Evolutionary conservation across 2,329 filamentous ascomycete species (phyloP).

Genomic region (Parastagonospora avenae): DNA sequence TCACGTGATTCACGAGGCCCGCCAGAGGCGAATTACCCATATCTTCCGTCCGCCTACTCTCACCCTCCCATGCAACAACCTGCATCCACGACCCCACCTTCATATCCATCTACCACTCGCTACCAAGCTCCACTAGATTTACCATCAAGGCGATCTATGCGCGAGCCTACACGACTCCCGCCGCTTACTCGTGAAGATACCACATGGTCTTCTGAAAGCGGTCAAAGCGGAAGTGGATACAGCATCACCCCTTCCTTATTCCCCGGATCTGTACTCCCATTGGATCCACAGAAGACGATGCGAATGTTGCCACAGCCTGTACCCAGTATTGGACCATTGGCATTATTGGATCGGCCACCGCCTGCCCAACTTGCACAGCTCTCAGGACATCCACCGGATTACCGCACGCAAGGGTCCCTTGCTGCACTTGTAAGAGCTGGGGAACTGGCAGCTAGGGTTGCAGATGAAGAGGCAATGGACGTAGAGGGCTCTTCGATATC

Average conservation of each 20-base stretch:
- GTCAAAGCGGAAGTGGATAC: conserved; percentile 29
- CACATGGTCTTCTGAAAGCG: conserved; percentile 47
- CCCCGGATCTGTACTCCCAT: conserved; percentile 20
- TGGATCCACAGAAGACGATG: conserved; percentile 41
- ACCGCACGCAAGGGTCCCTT: conserved; percentile 40
- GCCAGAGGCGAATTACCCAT: conserved; percentile 24
- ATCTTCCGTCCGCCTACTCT: conserved; percentile 22
- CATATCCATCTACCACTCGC: conserved; percentile 20
- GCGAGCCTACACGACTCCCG: conserved; percentile 38
- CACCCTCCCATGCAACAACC: conserved; percentile 15
- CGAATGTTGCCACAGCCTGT: conserved; percentile 47
- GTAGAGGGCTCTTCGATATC: conserved; percentile 29
- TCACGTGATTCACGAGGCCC: conserved; percentile 26
- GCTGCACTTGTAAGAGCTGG: conserved; percentile 46
- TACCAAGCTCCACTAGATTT: conserved; percentile 33
- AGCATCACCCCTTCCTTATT: conserved; percentile 15
- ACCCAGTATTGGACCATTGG: conserved; percentile 32
- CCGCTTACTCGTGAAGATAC: conserved; percentile 47
- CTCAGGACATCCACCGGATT: conserved; percentile 30
- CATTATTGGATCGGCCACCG: conserved; percentile 39
- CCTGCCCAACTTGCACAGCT: conserved; percentile 18
- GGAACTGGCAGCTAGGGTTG: conserved; percentile 42
- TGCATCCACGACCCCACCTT: conserved; percentile 25
- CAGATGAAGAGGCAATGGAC: conserved; percentile 34
- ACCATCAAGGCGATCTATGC: conserved; percentile 36